Percentiles rank a stretch among this genome's conserved stretches.
These are phyloP conservation scores for Pseudocercospora pini-densiflorae DNA, from an alignment of 2,329 filamentous ascomycete genomes.

Conservation along the genomic window DNA sequence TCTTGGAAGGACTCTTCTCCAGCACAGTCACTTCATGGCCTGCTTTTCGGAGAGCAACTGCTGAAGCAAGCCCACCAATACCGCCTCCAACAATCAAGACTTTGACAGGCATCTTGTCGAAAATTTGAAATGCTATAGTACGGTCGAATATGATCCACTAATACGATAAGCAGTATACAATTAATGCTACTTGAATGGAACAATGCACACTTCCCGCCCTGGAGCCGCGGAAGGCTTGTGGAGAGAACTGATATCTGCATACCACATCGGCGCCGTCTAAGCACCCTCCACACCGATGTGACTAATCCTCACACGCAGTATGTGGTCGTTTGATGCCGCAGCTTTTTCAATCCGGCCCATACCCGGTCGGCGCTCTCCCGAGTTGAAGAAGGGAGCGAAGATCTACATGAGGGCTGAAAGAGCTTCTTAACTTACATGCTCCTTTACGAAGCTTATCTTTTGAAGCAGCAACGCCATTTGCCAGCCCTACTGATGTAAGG, in stretches of 20 bases:
- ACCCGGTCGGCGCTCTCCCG: neutral
- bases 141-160: no score
- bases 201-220: no score
- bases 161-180: no score
- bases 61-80: constrained; percentile 2
- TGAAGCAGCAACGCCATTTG: neutral
- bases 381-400: neutral
- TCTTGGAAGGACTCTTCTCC: neutral
- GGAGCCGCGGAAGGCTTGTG: no score
- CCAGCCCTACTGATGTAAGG: neutral
- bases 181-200: no score
- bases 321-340: no score
- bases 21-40: constrained; percentile 5
- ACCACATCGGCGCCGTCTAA: neutral
- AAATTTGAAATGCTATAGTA: no score
- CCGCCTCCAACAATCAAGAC: constrained; percentile 5
- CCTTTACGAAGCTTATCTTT: neutral
- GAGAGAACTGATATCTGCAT: neutral
- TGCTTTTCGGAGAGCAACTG: neutral
- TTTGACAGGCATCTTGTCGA: neutral
- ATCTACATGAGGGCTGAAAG: neutral
- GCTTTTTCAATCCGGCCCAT: neutral
- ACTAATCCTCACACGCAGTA: no score
- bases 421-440: neutral
- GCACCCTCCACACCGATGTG: neutral